Conservation (phyloP, 2,329 filamentous ascomycete species). For the Pseudocercospora vitis region DNA sequence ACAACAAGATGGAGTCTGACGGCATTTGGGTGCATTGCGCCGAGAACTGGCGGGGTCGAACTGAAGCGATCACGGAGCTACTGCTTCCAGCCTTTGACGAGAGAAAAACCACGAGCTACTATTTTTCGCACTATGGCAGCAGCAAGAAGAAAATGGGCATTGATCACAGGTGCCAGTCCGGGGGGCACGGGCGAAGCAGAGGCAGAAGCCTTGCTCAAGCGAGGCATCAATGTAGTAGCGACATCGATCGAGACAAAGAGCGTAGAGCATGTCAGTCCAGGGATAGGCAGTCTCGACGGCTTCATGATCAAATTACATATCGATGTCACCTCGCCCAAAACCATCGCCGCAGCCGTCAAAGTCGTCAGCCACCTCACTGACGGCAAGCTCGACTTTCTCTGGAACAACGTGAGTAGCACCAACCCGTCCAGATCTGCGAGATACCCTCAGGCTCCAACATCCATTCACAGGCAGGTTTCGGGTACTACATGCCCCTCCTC, state of each 20-base stretch:
- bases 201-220: constrained; percentile 46
- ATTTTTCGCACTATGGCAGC: not conserved
- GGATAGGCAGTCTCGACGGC: constrained; percentile 13
- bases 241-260: constrained; percentile 35
- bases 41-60: constrained; percentile 3
- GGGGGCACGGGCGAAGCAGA: constrained; percentile 49
- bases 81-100: not conserved
- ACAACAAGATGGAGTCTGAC: too few species aligned
- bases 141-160: constrained; percentile 39
- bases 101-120: not conserved
- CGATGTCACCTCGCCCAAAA: constrained; percentile 44
- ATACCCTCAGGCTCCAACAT: too few species aligned
- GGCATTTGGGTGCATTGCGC: not conserved
- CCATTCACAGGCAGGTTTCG: constrained; percentile 38
- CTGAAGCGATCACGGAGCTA: not conserved
- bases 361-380: constrained; percentile 35
- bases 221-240: constrained; percentile 49
- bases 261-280: constrained; percentile 16
- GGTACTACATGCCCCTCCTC: constrained; percentile 32
- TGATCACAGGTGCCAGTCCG: constrained; percentile 53
- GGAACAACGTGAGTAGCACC: constrained; percentile 45
- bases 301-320: constrained; percentile 38
- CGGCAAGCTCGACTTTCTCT: constrained; percentile 46
- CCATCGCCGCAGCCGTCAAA: constrained; percentile 39
- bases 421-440: not conserved